A percentile compares a stretch with the other conserved stretches of the same genome.
phyloP scores from a whole-genome alignment of 2,329 filamentous ascomycete genomes.

The Oidium heveae region DNA sequence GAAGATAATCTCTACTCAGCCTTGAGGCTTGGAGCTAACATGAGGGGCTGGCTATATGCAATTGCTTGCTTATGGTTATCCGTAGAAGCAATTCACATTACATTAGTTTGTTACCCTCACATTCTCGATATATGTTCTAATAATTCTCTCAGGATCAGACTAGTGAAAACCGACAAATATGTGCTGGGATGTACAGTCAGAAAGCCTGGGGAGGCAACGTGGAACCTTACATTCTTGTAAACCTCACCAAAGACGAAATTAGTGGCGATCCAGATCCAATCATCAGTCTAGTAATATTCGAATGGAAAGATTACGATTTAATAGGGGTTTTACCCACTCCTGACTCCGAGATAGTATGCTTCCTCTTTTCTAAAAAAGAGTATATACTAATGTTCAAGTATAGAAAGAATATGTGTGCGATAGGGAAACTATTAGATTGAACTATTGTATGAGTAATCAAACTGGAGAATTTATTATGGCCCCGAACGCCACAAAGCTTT shows the following conservation, averaged over 20 bases:
- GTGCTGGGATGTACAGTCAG: conserved; percentile 77
- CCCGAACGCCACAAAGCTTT: conserved; percentile 45
- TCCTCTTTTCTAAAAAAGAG: background rate
- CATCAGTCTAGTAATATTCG: conserved; percentile 72
- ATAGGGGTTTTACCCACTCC: conserved; percentile 42
- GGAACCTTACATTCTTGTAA: conserved; percentile 72
- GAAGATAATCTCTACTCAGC: conserved; percentile 2
- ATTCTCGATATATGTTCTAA: conserved; percentile 3
- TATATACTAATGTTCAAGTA: conserved; percentile 14
- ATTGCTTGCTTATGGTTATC: conserved; percentile 29
- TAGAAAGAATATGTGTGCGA: conserved; percentile 53
- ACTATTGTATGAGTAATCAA: conserved; percentile 51
- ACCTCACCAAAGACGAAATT: conserved; percentile 39
- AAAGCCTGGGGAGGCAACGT: conserved; percentile 68
- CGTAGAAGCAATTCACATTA: conserved; percentile 29
- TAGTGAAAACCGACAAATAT: conserved; percentile 56
- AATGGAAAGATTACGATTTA: conserved; percentile 66
- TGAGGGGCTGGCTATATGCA: conserved; percentile 28
- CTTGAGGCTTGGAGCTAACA: conserved; percentile 16
- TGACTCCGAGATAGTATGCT: conserved; percentile 26
- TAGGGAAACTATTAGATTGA: conserved; percentile 37
- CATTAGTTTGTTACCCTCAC: conserved; percentile 20
- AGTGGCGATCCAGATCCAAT: conserved; percentile 42
- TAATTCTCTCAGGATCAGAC: conserved; percentile 36
- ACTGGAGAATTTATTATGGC: conserved; percentile 66